Percentiles rank a stretch among this genome's conserved stretches.
These are phyloP conservation scores for Boletus insuetus DNA, from an alignment of 768 basidiomycete genomes.

Conservation along the genomic window DNA sequence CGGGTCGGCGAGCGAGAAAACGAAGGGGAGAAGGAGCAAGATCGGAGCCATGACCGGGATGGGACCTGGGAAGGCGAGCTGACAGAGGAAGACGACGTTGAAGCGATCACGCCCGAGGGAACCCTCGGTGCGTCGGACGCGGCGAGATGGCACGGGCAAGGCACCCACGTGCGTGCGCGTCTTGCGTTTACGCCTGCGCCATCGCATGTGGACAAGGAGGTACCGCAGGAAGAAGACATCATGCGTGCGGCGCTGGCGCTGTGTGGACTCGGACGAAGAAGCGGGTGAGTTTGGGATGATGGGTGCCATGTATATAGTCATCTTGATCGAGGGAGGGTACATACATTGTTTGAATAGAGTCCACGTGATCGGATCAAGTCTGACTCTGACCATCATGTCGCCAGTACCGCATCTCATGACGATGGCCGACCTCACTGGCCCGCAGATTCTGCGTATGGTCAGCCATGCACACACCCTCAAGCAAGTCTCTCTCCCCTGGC, in stretches of 20 bases:
- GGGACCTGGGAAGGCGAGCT: no score
- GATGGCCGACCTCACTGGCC: conserved; percentile 79
- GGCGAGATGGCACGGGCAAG: conserved; percentile 35
- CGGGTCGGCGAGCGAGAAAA: no score
- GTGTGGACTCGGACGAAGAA: conserved; percentile 48
- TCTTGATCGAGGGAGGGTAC: no score
- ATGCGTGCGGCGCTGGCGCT: conserved; percentile 69
- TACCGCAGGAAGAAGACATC: conserved; percentile 56
- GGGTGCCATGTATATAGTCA: no score
- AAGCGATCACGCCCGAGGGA: conserved; percentile 62
- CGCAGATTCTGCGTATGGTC: conserved; percentile 69
- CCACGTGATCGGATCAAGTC: no score
- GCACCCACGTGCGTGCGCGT: background rate
- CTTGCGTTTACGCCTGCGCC: background rate
- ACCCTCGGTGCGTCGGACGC: conserved; percentile 44
- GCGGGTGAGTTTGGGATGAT: conserved; percentile 6
- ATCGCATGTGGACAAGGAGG: conserved; percentile 8
- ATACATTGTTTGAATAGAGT: no score
- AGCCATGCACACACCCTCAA: conserved; percentile 65
- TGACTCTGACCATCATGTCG: conserved; percentile 15
- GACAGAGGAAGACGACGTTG: conserved; percentile 64
- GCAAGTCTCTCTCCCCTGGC: conserved; percentile 61
- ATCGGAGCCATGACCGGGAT: conserved; percentile 14
- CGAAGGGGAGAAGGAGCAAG: background rate
- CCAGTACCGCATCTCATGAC: conserved; percentile 75